Evolutionary conservation across 2,329 filamentous ascomycete genomes (phyloP), one percentile per base, ranked within the genome.

Genomic region (Chrysoporthe cubensis): DNA sequence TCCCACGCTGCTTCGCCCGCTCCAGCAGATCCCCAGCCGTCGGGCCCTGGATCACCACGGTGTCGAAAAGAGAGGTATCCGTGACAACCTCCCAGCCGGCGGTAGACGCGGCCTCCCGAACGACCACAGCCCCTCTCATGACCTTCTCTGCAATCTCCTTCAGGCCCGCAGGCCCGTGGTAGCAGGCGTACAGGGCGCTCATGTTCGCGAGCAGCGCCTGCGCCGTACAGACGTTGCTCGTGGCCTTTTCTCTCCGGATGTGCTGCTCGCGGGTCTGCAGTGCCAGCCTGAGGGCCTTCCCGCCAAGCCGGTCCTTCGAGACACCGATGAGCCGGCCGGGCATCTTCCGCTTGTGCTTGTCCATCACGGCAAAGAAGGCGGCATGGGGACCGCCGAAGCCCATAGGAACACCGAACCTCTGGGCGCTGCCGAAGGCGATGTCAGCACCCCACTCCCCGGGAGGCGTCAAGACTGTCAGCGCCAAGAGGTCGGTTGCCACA

Each of bases 191-290:
- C 82, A 97, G 91, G 65, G 94, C 93, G 73, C 89, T 95, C 93
- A 97, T 97, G 79, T 98, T 98, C 48, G 95, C 95, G 63, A 97
- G 84, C 37, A 98, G 83, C 9, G 95, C 95, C 80, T 98, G 95
- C 1, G 95, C 94, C 1, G 95, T 98, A 82, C 95, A 98, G 69
- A 97, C 94, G 76, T 98, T 98, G 83, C 94, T 97, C 1, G 95
- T 98, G 1, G 95, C 95, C 85, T 97, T 97, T 78, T 98, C 95
- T 75, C 95, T 88, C 72, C 95, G 88, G 77, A 98, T 97, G 78
- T 98, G 95, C 82, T 98, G 95, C 81, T 98, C 95, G 74, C 95
- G 87, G 11, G 95, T 97, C 81, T 98, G 95, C 64, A 97, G 82
- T 21, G 95, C 92, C 75, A 97, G 81, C 74, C 95, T 87, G 72